These are phyloP conservation scores for Coemansia asiatica DNA, from an alignment of 192 early-diverging fungal species.

Conservation along the genomic window DNA sequence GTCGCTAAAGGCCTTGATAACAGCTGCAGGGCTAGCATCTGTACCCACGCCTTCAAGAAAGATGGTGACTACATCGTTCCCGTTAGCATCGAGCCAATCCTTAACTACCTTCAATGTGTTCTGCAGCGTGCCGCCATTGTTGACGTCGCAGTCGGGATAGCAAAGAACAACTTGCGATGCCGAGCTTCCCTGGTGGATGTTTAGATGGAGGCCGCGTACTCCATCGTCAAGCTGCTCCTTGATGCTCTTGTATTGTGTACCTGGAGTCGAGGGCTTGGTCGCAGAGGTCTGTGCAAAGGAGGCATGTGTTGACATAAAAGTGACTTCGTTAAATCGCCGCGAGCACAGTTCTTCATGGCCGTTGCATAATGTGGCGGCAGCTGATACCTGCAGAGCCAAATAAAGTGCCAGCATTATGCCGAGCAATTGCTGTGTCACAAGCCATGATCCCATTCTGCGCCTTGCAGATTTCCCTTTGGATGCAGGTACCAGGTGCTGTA, in stretches of 20 bases:
- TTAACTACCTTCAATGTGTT: conserved; percentile 39
- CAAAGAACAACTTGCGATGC: conserved; percentile 32
- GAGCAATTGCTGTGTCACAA: background rate
- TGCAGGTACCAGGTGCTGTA: conserved; percentile 3
- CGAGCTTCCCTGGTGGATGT: conserved; percentile 34
- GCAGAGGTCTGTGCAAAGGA: conserved; percentile 38
- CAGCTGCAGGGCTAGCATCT: conserved; percentile 29
- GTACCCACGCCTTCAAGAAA: conserved; percentile 38
- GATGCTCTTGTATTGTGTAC: conserved; percentile 50
- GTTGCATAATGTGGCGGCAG: conserved; percentile 32
- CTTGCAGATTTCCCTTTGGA: background rate
- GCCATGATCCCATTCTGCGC: conserved; percentile 20
- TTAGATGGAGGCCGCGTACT: conserved; percentile 49
- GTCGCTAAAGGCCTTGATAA: conserved; percentile 34
- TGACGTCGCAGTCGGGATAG: conserved; percentile 45
- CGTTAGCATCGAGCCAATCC: conserved; percentile 41
- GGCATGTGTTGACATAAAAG: conserved; percentile 43
- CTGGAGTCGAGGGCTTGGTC: conserved; percentile 20
- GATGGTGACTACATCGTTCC: conserved; percentile 47
- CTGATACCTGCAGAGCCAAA: conserved; percentile 22
- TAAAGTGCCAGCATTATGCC: conserved; percentile 17
- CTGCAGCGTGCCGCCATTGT: conserved; percentile 40
- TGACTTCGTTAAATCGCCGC: conserved; percentile 48
- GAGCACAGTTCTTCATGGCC: conserved; percentile 45
- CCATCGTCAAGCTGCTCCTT: conserved; percentile 46